Conservation (phyloP, 164 flowering plant species). For the Magnolia kwangsiensis region DNA sequence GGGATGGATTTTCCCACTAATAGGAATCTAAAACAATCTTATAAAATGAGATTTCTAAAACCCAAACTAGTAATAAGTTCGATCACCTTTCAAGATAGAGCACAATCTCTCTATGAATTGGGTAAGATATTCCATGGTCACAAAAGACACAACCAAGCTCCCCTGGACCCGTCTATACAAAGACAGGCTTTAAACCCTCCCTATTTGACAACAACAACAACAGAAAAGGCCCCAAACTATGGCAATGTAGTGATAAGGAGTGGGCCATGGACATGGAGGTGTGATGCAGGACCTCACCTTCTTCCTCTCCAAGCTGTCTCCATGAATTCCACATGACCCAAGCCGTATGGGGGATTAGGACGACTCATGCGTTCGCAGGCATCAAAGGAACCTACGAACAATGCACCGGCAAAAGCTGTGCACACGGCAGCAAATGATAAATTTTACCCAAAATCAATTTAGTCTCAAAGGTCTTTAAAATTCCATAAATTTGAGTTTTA, state of each 20-base stretch:
- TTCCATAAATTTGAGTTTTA: not conserved
- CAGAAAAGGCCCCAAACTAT: not conserved
- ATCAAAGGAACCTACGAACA: not conserved
- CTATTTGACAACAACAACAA: not conserved
- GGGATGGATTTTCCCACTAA: too few species aligned
- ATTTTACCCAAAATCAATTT: not conserved
- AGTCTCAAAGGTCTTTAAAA: not conserved
- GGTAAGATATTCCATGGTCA: not conserved
- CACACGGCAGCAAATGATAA: not conserved
- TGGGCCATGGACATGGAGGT: slow-evolving; percentile 2
- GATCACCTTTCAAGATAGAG: not conserved
- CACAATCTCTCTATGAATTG: not conserved
- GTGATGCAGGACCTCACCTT: not conserved
- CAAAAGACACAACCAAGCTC: not conserved
- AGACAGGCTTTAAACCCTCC: not conserved
- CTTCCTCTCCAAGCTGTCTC: not conserved
- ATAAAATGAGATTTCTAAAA: too few species aligned
- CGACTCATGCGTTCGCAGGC: not conserved
- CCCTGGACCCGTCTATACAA: not conserved
- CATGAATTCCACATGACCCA: slow-evolving; percentile 1
- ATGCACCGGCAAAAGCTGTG: not conserved
- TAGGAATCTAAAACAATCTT: too few species aligned
- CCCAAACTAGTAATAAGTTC: not conserved
- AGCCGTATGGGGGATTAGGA: not conserved
- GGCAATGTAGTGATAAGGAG: not conserved